Percentiles rank a stretch among this genome's conserved stretches.
These are phyloP conservation scores for Cystobasidium onofrii DNA, from an alignment of 768 basidiomycete species.

Conservation along the genomic window DNA sequence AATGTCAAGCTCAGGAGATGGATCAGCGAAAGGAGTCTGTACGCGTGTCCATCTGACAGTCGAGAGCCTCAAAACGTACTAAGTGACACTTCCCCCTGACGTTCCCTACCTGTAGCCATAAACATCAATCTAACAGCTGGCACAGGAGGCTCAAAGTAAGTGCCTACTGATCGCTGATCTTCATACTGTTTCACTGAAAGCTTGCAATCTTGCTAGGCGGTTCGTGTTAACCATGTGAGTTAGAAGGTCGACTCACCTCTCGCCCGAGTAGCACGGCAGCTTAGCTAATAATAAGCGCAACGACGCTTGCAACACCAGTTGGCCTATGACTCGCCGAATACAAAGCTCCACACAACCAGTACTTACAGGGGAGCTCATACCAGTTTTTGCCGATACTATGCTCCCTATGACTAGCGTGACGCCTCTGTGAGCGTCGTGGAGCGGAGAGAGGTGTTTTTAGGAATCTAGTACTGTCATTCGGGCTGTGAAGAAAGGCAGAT, in stretches of 20 bases:
- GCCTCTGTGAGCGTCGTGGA: neutral
- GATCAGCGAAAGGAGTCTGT: neutral
- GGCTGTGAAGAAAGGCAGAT: too few species aligned
- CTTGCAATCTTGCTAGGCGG: neutral
- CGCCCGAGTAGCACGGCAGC: neutral
- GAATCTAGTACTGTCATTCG: too few species aligned
- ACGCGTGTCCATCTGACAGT: neutral
- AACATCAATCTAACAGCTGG: neutral
- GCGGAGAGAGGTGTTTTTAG: neutral
- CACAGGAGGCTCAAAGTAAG: neutral
- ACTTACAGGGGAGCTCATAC: neutral
- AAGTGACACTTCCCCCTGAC: neutral
- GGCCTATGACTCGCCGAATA: neutral
- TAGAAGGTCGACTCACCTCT: neutral
- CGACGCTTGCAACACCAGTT: neutral
- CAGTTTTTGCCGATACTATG: neutral
- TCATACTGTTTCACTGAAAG: too few species aligned
- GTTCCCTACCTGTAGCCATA: neutral
- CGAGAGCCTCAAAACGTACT: too few species aligned
- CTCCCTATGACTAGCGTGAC: neutral
- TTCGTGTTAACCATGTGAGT: neutral
- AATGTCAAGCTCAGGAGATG: neutral
- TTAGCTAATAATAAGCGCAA: neutral
- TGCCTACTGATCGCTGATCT: too few species aligned
- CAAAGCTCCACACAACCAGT: neutral